A percentile compares a stretch with the other conserved stretches of the same genome.
Evolutionary conservation across 148 eudicot genomes (phyloP).

Genomic region (Fagopyrum homotropicum): DNA sequence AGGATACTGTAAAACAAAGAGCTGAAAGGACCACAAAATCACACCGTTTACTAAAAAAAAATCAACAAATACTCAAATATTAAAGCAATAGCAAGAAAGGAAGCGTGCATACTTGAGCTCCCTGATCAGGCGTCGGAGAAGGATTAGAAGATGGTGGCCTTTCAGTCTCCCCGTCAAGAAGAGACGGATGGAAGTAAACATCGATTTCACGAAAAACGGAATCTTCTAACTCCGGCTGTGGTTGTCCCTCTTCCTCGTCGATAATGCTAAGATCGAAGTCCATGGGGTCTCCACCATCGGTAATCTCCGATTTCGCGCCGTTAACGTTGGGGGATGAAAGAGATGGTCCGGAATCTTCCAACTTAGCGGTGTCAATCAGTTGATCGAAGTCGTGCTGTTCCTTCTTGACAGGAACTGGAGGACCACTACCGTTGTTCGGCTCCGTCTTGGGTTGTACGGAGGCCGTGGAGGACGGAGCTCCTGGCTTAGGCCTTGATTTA

Average conservation of each 20-base stretch:
- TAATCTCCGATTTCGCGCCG: neutral
- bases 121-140: neutral
- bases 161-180: neutral
- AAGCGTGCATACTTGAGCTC: constrained; percentile 19
- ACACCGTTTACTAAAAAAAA: neutral
- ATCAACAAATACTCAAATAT: neutral
- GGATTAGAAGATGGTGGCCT: no score
- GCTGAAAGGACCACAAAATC: constrained; percentile 26
- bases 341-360: constrained; percentile 9
- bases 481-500: constrained; percentile 18
- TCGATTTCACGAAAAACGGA: constrained; percentile 33
- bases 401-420: constrained; percentile 11
- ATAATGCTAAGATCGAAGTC: neutral
- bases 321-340: neutral
- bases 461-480: neutral
- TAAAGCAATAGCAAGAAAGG: neutral
- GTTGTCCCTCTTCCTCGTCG: neutral
- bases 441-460: neutral
- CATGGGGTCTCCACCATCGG: constrained; percentile 3
- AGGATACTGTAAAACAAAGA: constrained; percentile 80
- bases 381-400: constrained; percentile 11
- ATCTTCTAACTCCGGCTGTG: constrained; percentile 24
- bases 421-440: neutral
- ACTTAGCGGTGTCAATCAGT: constrained; percentile 8
- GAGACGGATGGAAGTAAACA: constrained; percentile 24